Evolutionary conservation across 2,329 filamentous ascomycete genomes (phyloP), one percentile per base, ranked within the genome.

Genomic region (Fusarium goolgardi): DNA sequence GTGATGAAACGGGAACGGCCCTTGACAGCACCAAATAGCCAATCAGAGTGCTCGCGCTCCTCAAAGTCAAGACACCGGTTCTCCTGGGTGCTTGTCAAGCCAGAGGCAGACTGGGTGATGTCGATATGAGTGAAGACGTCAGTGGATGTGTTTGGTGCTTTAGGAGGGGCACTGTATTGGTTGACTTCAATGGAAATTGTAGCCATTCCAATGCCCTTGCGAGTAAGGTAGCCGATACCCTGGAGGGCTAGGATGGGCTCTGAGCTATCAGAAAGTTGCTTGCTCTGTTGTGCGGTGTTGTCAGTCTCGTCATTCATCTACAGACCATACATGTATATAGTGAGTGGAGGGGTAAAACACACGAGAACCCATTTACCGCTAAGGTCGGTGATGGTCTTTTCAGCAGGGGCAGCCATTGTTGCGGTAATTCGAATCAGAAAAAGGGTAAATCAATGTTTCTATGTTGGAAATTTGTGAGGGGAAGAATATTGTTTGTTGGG

Each of bases 21-120:
- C 52, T 82, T 81, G 65, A 96, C 85, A 56, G 80, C 81, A 60
- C 94, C 94, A 77, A 96, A 97, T 70, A 97, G 86, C 83, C 89
- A 90, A 82, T 97, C 93, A 25, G 81, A 81, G 82, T 94, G 92
- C 66, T 87, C 85, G 71, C 90, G 89, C 70, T 71, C 78, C 55
- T 71, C 71, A 76, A 78, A 75, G 80, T 88, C 86, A 53, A 86
- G 73, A 75, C 81, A 85, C 60, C 86, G 86, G 67, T 78, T 77
- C 83, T 88, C 86, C 41, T 81, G 75, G 50, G 82, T 94, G 72
- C 88, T 89, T 74, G 86, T 87, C 67, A 96, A 82, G 56, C 89
- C 90, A 62, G 89, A 92, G 11, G 91, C 92, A 46, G 86, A 82
- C 81, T 96, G 93, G 59, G 88, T 85, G 75, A 94, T 89, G 79